Base-by-base conservation (phyloP, 2,329 filamentous ascomycete species). In the Penicillium psychrosexuale region DNA sequence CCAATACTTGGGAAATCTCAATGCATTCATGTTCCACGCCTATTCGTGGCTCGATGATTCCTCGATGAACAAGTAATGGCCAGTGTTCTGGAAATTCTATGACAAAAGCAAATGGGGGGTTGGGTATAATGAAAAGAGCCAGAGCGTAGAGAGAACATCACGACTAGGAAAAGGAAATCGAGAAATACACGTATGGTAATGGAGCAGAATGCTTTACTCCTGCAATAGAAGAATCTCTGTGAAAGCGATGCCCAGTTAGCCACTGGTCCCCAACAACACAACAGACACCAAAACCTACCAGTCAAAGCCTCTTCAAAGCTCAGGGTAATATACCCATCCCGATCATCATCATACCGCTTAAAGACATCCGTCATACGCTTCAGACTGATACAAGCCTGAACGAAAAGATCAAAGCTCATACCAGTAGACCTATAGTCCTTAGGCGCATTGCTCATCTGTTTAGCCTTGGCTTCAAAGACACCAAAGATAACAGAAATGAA, bases 321-420 rank as follows among this genome's bases (percentile, higher is more conserved):
- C 51, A 92, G 75, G 4, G 88, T 92, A 64, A 92, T 90, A 72
- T 92, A 97, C 1, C 94, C 94, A 75, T 97, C 94, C 39, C 94
- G 84, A 74, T 99, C 94, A 67, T 96, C 90, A 66, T 99, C 94
- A 73, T 97, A 99, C 76, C 92, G 93, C 82, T 99, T 99, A 74
- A 99, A 99, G 28, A 96, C 91, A 74, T 99, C 94, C 57, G 94
- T 99, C 93, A 99, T 97, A 65, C 94, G 84, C 83, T 97, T 97
- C 67, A 99, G 80, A 66, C 86, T 91, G 70, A 99, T 97, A 74
- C 94, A 97, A 49, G 91, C 91, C 80, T 99, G 94, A 58, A 99
- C 94, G 69, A 99, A 99, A 48, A 99, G 76, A 77, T 99, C 94
- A 69, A 99, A 99, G 75, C 87, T 90, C 83, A 91, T 90, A 36